Percentiles rank a stretch among this genome's conserved stretches.
phyloP scores from a whole-genome alignment of 345 rosid genomes.

The Brassica cretica region DNA sequence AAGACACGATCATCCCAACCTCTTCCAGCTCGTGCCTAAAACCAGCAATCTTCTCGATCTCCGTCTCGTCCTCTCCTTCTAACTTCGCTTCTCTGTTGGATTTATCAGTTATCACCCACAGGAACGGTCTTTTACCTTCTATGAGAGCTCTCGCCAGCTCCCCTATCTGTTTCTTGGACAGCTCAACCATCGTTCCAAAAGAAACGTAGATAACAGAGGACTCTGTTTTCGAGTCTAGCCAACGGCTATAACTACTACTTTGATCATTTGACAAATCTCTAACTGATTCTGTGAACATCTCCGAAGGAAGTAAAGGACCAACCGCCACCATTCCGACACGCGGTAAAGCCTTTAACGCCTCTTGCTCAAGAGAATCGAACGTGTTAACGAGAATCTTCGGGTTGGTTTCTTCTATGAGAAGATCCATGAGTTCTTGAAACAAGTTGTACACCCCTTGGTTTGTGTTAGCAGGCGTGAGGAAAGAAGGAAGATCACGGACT shows the following conservation, averaged over 20 bases:
- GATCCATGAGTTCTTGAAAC: constrained; percentile 39
- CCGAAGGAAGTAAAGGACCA: constrained; percentile 44
- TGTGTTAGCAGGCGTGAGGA: constrained; percentile 37
- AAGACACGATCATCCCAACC: constrained; percentile 58
- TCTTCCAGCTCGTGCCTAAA: constrained; percentile 45
- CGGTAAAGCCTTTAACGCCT: constrained; percentile 34
- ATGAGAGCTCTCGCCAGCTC: constrained; percentile 48
- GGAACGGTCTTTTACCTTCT: constrained; percentile 38
- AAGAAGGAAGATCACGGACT: constrained; percentile 55
- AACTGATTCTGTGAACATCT: constrained; percentile 17
- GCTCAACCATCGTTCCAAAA: constrained; percentile 53
- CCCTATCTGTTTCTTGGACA: constrained; percentile 50
- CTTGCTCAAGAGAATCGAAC: constrained; percentile 47
- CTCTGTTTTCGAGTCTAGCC: constrained; percentile 50
- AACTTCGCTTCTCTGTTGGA: constrained; percentile 8
- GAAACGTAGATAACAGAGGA: constrained; percentile 65
- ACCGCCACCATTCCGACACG: constrained; percentile 26
- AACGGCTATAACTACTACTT: constrained; percentile 31
- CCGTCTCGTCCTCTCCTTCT: constrained; percentile 32
- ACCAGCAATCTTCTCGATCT: constrained; percentile 15
- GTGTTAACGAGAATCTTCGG: constrained; percentile 51
- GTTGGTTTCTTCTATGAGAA: constrained; percentile 36
- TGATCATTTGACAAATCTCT: neutral
- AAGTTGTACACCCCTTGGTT: neutral
- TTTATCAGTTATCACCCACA: constrained; percentile 56